Evolutionary conservation across 495 filamentous ascomycete genomes (phyloP), one percentile per base, ranked within the genome.

Genomic region (Saxophila tyrrhenica): DNA sequence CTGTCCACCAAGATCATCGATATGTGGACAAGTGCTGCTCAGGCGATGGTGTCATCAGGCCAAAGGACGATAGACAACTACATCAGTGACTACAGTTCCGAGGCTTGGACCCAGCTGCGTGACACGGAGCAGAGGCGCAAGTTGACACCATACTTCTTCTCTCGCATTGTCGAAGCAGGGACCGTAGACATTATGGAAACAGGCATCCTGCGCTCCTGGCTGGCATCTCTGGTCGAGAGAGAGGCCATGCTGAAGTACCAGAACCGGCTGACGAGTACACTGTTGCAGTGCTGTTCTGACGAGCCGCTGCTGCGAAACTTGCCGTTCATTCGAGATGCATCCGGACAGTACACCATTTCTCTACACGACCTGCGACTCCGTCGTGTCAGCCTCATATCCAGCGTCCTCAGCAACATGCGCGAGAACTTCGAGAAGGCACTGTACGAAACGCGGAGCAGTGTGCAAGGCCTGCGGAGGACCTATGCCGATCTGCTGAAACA

Each of bases 201-300:
- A 21, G 69, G 73, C 17, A 72, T 82, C 25, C 62, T 83, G 23
- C 67, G 65, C n/a, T 72, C 74, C 48, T 85, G 81, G 78, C 59
- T 85, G 41, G 68, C 72, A 23, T 77, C 72, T n/a, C 63, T 88
- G 20, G 78, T 82, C 3, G 84, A 87, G 56, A 71, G 83, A 23
- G 74, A 80, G 45, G 79, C 82, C 15, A 69, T 78, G 66, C 70
- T 87, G 39, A 83, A 84, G 55, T 85, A 77, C 55, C 84, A 87
- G 62, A 75, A 85, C 63, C 68, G 68, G n/a, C 69, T 85, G 2
- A 82, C 80, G 0, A 67, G 70, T 32, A 72, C 75, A 1, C 51
- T 87, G 20, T 54, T 85, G 39, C 82, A 83, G 52, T 62, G 61
- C 15, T 67, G 72, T 53, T 38, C 60, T 0, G 35, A 58, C 0